Evolutionary conservation across 805 yeast genomes (phyloP).

Genomic region (Kazachstania psychrophila): DNA sequence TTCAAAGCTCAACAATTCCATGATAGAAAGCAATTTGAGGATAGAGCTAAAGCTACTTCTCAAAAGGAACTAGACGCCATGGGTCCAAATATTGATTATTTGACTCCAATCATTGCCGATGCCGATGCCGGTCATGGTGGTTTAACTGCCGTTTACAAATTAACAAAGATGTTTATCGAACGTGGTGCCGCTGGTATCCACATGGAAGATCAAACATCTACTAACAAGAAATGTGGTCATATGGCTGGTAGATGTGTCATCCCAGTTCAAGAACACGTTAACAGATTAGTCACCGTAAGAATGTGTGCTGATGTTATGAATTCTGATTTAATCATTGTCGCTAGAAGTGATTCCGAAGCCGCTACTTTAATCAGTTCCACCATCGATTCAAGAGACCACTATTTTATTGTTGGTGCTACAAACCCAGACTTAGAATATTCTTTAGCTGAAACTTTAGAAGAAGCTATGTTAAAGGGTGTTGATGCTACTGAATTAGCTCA

Average conservation of each 20-base stretch:
- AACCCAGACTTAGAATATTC: constrained; percentile 59
- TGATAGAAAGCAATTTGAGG: constrained; percentile 92
- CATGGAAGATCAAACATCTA: constrained; percentile 98
- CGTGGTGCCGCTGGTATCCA: constrained; percentile 99
- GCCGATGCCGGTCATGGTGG: constrained; percentile 99
- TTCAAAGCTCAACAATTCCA: constrained; percentile 96
- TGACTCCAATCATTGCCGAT: constrained; percentile 93
- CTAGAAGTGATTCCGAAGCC: constrained; percentile 96
- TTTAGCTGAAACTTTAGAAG: constrained; percentile 66
- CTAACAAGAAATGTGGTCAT: constrained; percentile 97
- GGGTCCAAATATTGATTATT: constrained; percentile 69
- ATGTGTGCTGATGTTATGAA: constrained; percentile 92
- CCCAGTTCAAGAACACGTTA: constrained; percentile 95
- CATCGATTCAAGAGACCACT: constrained; percentile 90
- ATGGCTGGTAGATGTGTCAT: constrained; percentile 98
- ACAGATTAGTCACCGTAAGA: constrained; percentile 86
- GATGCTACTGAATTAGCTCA: constrained; percentile 60
- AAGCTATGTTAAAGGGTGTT: constrained; percentile 69
- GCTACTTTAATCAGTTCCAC: constrained; percentile 92
- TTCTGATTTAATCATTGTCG: constrained; percentile 75
- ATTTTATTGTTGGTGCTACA: constrained; percentile 82
- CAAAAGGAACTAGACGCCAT: constrained; percentile 59
- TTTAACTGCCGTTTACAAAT: constrained; percentile 87
- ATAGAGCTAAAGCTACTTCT: constrained; percentile 46
- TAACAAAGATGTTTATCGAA: constrained; percentile 92